phyloP scores from a whole-genome alignment of 2,329 filamentous ascomycete species.

The Botrytis aclada region DNA sequence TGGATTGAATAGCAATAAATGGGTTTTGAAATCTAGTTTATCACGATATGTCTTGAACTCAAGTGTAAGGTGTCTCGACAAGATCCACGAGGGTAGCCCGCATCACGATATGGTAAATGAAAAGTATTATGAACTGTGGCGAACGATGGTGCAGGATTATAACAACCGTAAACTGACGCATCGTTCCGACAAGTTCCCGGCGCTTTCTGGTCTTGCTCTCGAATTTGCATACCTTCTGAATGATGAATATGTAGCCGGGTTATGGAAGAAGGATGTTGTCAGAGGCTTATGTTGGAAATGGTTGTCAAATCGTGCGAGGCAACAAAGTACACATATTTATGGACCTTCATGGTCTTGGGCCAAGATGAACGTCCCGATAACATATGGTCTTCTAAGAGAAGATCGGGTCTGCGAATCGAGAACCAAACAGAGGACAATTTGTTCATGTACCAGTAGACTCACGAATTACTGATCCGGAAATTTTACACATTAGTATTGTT shows the following conservation, averaged over 20 bases:
- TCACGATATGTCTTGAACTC: slow-evolving; percentile 1
- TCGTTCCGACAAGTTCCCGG: slow-evolving; percentile 17
- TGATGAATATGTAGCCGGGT: slow-evolving; percentile 20
- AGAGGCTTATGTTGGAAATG: slow-evolving; percentile 20
- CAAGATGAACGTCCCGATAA: slow-evolving; percentile 16
- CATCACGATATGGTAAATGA: neutral
- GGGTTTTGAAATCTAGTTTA: slow-evolving; percentile 7
- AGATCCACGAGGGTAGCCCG: neutral
- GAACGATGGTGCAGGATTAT: slow-evolving; percentile 20
- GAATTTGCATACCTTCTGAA: slow-evolving; percentile 10
- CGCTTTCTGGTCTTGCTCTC: slow-evolving; percentile 20
- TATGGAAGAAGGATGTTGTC: slow-evolving; percentile 19
- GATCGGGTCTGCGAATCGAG: neutral
- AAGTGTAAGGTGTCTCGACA: slow-evolving; percentile 15
- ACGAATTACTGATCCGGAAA: neutral
- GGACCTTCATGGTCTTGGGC: slow-evolving; percentile 20
- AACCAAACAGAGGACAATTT: neutral
- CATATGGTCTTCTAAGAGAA: slow-evolving; percentile 10
- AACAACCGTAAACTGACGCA: slow-evolving; percentile 18
- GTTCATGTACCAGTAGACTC: neutral
- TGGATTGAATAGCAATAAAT: neutral
- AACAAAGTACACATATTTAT: neutral
- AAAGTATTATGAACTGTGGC: slow-evolving; percentile 17
- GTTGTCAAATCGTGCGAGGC: neutral
- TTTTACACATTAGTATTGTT: slow-evolving; percentile 14